Base-by-base conservation (phyloP, 139 green algal species). In the Nannochloris sp. region DNA sequence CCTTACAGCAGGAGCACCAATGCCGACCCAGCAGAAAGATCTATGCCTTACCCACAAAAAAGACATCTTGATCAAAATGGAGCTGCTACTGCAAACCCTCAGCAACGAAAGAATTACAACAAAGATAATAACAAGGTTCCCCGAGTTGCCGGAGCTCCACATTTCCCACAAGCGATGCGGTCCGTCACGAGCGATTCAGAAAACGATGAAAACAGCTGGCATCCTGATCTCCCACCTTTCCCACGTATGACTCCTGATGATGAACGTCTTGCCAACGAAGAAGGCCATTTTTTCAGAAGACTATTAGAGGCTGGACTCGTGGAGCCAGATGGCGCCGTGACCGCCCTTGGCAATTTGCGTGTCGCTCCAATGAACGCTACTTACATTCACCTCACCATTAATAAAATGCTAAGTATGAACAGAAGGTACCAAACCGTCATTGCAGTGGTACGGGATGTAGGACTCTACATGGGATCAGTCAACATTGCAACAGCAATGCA, bases 401-500 rank as follows among this genome's bases (percentile, higher is more conserved):
- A 81, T 48, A 58, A 66, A 24, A 54, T 82, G 60, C 55, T 76
- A 19, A 59, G 24, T 8, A 53, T 60, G 31, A 36, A 34, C 33
- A 48, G 24, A 37, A 65, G 57, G 25, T 57, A 62, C 38, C 33
- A 54, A 23, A 73, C 64, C 4, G 61, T 90, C n/a, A 51, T 85
- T 13, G 58, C 54, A 23, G 53, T 90, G 2, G 69, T 86, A 35
- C 70, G 74, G 3, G 66, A 74, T 30, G 53, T 78, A 34, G 65
- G 60, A 13, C 15, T 48, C 8, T 39, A 76, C 0, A 83, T 89
- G 45, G 80, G 85, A 65, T 68, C 70, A 37, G 85, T 92, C 72
- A 93, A 92, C 71, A 66, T 86, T 51, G 77, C 71, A 53, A 85
- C 76, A 7, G 80, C 87, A 1, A 74, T 93, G 32, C 74, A 87